Base-by-base conservation (phyloP, 768 basidiomycete genomes). In the Boletus sp. region DNA sequence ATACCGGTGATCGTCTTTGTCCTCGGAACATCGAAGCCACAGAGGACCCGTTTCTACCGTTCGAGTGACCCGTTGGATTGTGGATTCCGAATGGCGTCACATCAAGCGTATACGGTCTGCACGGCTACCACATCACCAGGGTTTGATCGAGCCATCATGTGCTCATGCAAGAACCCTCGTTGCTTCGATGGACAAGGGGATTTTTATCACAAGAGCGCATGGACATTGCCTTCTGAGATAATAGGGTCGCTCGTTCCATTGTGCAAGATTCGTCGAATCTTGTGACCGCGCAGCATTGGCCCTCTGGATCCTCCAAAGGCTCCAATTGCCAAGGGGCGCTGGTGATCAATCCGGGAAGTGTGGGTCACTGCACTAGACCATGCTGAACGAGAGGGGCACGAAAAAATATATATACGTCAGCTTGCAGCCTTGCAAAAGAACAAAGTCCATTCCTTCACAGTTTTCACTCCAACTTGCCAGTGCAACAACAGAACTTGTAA, bases 331-430 rank as follows among this genome's bases (percentile, higher is more conserved):
- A n/a, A n/a, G n/a, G n/a, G n/a, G n/a, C n/a, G n/a, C n/a, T n/a
- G n/a, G n/a, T n/a, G n/a, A 59, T 60, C 58, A 7, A 23, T 39
- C 40, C 39, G 23, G 35, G 57, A 58, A 59, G 40, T 19, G 17
- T 17, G 44, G 43, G 7, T 25, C 33, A 10, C 17, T 41, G 14
- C 33, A 45, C 21, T 21, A 5, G 2, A 17, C 54, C 8, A 25
- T 19, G 11, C 29, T 23, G 42, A 38, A 29, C 29, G 15, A 29
- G 29, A n/a, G 23, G 21, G 15, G 7, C 27, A 10, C 10, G 1
- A 23, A 44, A 34, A 7, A 19, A 23, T 7, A 14, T 19, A 56
- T 41, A 35, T 29, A 30, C 7, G 10, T 17, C 4, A 41, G 13
- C 43, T 40, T 17, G 11, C n/a, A n/a, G n/a, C 32, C 27, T 48